A percentile compares a stretch with the other conserved stretches of the same genome.
These are phyloP conservation scores for Myriosclerotinia scirpicola DNA, from an alignment of 2,329 filamentous ascomycete genomes.

Conservation along the genomic window DNA sequence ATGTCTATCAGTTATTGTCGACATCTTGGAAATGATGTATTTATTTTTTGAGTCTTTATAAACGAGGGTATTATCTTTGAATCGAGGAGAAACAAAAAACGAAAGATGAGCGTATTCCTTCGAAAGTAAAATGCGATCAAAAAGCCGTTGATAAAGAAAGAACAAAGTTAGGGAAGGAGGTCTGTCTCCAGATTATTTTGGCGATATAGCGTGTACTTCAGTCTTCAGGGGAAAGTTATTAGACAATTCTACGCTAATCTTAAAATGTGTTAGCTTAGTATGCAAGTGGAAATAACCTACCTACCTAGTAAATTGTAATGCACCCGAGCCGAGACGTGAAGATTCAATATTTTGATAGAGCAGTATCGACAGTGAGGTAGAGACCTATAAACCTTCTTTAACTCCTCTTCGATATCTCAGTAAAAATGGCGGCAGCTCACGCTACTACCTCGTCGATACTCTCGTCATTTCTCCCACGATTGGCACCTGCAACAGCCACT, in stretches of 20 bases:
- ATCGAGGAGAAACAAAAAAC: neutral
- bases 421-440: conserved; percentile 49
- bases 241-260: conserved; percentile 19
- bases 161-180: conserved; percentile 25
- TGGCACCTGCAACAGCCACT: conserved; percentile 47
- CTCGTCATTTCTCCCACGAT: conserved; percentile 56
- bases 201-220: conserved; percentile 19
- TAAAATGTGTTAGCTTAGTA: conserved; percentile 18
- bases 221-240: conserved; percentile 24
- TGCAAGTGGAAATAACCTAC: conserved; percentile 10
- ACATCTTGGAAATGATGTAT: conserved; percentile 35
- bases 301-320: neutral
- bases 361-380: neutral
- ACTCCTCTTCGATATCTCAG: neutral
- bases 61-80: conserved; percentile 15
- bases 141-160: conserved; percentile 25
- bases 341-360: conserved; percentile 17
- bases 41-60: conserved; percentile 19
- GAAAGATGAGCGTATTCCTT: conserved; percentile 20
- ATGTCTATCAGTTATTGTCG: conserved; percentile 39
- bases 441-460: conserved; percentile 45
- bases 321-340: conserved; percentile 14
- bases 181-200: conserved; percentile 25
- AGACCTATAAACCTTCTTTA: neutral
- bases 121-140: conserved; percentile 17